These are phyloP conservation scores for Malassezia psittaci DNA, from an alignment of 1,284 basidiomycete species.

Conservation along the genomic window DNA sequence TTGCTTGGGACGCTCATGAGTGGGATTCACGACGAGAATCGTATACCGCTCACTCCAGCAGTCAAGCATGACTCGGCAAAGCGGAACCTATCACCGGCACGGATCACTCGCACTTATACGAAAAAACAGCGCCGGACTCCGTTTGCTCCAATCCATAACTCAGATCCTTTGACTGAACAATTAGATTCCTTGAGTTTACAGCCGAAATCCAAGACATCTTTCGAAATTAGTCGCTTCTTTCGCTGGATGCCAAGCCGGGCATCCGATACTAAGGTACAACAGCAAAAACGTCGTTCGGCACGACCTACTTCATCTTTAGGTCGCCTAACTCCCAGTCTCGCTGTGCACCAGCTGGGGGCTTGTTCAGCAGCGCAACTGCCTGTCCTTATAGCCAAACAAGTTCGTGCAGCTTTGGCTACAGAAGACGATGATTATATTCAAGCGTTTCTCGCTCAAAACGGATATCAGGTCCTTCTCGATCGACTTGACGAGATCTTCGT, in stretches of 20 bases:
- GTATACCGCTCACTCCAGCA: not conserved
- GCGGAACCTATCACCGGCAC: slow-evolving; percentile 2
- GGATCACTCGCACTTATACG: slow-evolving; percentile 7
- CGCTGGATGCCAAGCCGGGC: not conserved
- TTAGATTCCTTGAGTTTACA: not conserved
- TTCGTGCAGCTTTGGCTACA: slow-evolving; percentile 37
- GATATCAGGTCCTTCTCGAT: slow-evolving; percentile 71
- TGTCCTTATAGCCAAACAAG: slow-evolving; percentile 20
- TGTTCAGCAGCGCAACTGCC: not conserved
- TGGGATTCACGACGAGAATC: no score
- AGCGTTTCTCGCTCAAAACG: slow-evolving; percentile 71
- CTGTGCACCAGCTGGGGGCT: not conserved
- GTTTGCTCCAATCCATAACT: not conserved
- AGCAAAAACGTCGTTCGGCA: not conserved
- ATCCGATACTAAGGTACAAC: not conserved
- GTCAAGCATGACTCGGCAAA: not conserved
- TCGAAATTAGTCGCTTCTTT: not conserved
- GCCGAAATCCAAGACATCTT: not conserved
- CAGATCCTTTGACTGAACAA: not conserved
- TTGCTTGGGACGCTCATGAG: no score
- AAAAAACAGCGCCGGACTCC: not conserved
- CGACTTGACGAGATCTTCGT: slow-evolving; percentile 83
- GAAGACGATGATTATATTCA: slow-evolving; percentile 66
- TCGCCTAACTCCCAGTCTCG: not conserved
- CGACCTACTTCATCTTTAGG: not conserved